Percentiles rank a stretch among this genome's conserved stretches.
Evolutionary conservation across 352 stramenopile species (phyloP).

Genomic region (Pythium biforme): DNA sequence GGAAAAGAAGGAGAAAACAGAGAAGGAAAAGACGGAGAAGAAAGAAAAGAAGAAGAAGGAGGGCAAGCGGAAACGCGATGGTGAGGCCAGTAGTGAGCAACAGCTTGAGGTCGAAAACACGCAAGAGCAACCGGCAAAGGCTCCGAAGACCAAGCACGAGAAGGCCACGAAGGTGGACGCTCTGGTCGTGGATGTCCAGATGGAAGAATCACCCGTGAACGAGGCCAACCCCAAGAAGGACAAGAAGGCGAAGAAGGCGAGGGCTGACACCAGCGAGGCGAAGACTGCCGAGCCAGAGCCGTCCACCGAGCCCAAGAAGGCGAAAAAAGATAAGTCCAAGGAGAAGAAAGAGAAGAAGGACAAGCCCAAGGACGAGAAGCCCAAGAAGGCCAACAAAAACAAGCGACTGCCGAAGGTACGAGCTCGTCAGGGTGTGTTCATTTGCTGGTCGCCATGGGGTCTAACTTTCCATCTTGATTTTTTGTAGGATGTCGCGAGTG

Average conservation of each 20-base stretch:
- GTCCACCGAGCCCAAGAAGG: conserved; percentile 18
- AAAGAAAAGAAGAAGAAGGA: conserved; percentile 19
- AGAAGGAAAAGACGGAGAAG: conserved; percentile 26
- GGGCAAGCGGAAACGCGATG: conserved; percentile 22
- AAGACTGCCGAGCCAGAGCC: conserved; percentile 3
- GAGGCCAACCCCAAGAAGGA: not conserved
- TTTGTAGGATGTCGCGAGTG: conserved; percentile 59
- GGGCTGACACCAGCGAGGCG: conserved; percentile 25
- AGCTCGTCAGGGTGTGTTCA: not conserved
- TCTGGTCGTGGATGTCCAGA: conserved; percentile 15
- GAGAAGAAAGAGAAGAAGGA: conserved; percentile 10
- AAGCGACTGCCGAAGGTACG: conserved; percentile 45
- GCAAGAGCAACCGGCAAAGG: conserved; percentile 23
- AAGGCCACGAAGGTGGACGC: conserved; percentile 6
- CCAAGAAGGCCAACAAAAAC: conserved; percentile 25
- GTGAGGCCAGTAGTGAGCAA: not conserved
- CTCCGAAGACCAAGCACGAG: conserved; percentile 28
- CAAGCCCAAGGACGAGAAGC: conserved; percentile 19
- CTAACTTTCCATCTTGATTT: conserved; percentile 1
- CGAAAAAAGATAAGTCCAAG: conserved; percentile 27
- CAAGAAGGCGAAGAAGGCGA: conserved; percentile 25
- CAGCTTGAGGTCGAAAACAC: conserved; percentile 5
- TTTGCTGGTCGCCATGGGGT: too few species aligned
- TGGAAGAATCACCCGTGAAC: conserved; percentile 34
- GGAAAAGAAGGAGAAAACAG: conserved; percentile 31